Base-by-base conservation (phyloP, 73 alveolate genomes). In the Breviolum minutum region DNA sequence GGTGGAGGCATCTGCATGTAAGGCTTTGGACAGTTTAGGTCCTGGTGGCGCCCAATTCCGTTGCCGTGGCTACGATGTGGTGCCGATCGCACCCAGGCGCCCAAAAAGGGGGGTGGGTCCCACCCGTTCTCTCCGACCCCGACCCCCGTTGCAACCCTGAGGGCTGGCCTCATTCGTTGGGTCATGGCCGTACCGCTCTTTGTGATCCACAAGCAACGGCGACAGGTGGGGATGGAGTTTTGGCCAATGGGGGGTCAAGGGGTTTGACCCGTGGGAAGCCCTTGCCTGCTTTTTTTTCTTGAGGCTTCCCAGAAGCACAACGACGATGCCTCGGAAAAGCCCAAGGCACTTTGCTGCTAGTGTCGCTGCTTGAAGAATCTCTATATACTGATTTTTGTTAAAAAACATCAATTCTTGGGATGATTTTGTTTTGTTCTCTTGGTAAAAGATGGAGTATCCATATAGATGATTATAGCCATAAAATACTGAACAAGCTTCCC, bases 91-190 rank as follows among this genome's bases (percentile, higher is more conserved):
- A 4, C 91, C 95, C 79, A 66, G 99, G 95, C 66, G 40, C 26
- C 19, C 10, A 63, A 8, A 14, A 14, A 24, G 9, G 11, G 8
- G 30, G 9, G 8, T 76, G 66, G 30, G 29, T 26, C 13, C n/a
- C n/a, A n/a, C n/a, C n/a, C n/a, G n/a, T n/a, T n/a, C n/a, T n/a
- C n/a, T n/a, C n/a, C n/a, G n/a, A n/a, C n/a, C n/a, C n/a, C n/a
- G n/a, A n/a, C n/a, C n/a, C n/a, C n/a, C n/a, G n/a, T n/a, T n/a
- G n/a, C n/a, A n/a, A n/a, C n/a, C 13, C 64, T 22, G 73, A 66
- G 99, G 94, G 99, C 99, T 81, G 99, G 99, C 62, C 99, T 94
- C 86, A 94, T 94, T 76, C 99, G 99, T 85, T 94, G 99, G 99
- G 92, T 94, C 81, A 32, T 80, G 20, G 98, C 98, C 6, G 87